Evolutionary conservation across 352 stramenopile genomes (phyloP).

Genomic region (Pythium guiyangense): DNA sequence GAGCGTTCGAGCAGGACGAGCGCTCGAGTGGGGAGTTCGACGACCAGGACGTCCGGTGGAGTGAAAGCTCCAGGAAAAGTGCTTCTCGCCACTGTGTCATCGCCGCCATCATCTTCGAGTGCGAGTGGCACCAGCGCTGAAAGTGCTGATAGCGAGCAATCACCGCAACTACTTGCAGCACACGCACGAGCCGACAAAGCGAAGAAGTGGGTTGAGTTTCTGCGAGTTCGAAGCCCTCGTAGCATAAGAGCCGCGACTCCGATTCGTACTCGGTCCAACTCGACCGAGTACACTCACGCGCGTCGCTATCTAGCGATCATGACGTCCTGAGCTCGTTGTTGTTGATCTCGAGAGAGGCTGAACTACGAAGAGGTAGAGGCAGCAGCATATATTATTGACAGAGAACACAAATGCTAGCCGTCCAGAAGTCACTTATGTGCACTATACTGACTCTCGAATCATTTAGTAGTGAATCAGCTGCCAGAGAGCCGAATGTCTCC

Average conservation of each 20-base stretch:
- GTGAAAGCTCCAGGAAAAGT: constrained; percentile 87
- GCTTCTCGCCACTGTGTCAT: constrained; percentile 15
- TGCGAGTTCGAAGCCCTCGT: constrained; percentile 71
- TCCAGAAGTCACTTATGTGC: too few species aligned
- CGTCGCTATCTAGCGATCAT: neutral
- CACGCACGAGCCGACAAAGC: constrained; percentile 28
- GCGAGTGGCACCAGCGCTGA: constrained; percentile 3
- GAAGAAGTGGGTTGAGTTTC: constrained; percentile 74
- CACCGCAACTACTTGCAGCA: constrained; percentile 13
- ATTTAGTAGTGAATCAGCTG: too few species aligned
- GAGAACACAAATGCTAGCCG: too few species aligned
- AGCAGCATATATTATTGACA: too few species aligned
- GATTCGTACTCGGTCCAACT: constrained; percentile 20
- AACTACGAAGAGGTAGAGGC: too few species aligned
- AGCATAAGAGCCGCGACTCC: constrained; percentile 43
- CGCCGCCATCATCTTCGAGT: constrained; percentile 3
- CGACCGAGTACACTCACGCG: constrained; percentile 47
- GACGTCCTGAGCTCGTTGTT: too few species aligned
- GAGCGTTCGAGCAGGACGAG: constrained; percentile 81
- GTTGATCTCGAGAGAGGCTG: too few species aligned
- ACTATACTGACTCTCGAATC: too few species aligned
- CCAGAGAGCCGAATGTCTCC: too few species aligned
- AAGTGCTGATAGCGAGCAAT: neutral
- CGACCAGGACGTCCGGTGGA: constrained; percentile 82
- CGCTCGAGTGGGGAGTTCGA: constrained; percentile 74